Base-by-base conservation (phyloP, 2,329 filamentous ascomycete genomes). In the Monilinia aucupariae region DNA sequence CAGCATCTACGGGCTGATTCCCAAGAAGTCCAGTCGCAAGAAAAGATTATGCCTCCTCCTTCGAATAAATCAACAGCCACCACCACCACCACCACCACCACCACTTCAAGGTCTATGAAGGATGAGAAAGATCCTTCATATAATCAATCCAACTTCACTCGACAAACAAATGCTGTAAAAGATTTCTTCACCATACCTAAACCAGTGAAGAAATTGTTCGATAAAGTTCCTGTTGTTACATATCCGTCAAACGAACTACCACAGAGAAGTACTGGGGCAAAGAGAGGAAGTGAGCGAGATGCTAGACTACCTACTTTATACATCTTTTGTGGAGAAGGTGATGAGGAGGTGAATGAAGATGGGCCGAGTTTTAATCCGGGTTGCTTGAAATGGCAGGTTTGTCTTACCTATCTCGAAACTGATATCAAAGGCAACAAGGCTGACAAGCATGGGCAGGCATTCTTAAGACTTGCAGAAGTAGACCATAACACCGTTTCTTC, bases 371-470 rank as follows among this genome's bases (percentile, higher is more conserved):
- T 89, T 78, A 97, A 97, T 74, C 94, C 94, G 13, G 85, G 87
- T 64, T 99, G 94, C 79, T 80, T 97, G 72, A 96, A 93, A 79
- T 97, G 92, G 92, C 94, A 97, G 89, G 91, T 93, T 71, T 69
- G 85, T 75, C 27, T 41, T 61, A 55, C 41, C 20, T 22, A 10
- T 13, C 17, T 15, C 27, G 32, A 34, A 43, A 52, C 32, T 25
- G 30, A 47, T 48, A 32, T 27, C 15, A 45, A 65, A 54, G 30
- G 37, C 34, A 27, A 27, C 32, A 34, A 47, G 43, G 27, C 58
- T 69, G 41, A 66, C 56, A 43, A 60, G n/a, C 66, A 63, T 63
- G 59, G 58, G 61, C 65, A 96, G 91, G 87, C 92, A 37, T 94
- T 91, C 75, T 82, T 99, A 66, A 90, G 85, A 70, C 90, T 97